These are phyloP conservation scores for Zygnema circumcarinatum DNA, from an alignment of 139 green algal genomes.

Conservation along the genomic window DNA sequence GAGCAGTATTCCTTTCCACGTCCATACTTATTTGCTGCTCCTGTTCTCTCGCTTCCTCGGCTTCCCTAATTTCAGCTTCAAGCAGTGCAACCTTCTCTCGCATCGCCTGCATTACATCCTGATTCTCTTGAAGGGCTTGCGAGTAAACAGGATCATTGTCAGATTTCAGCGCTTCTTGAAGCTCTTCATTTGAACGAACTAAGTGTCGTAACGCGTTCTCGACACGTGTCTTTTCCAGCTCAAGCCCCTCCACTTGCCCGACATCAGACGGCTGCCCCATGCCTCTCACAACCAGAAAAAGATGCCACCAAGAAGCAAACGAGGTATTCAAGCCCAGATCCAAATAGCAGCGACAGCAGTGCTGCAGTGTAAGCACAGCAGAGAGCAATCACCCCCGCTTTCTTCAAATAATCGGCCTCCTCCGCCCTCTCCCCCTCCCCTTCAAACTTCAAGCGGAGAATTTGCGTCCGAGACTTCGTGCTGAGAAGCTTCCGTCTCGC, in stretches of 20 bases:
- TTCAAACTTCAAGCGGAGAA: too few species aligned
- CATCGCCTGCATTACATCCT: constrained; percentile 23
- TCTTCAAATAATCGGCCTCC: too few species aligned
- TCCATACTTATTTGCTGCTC: neutral
- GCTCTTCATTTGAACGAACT: constrained; percentile 39
- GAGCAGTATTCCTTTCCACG: neutral
- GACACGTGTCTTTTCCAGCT: constrained; percentile 10
- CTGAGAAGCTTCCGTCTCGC: too few species aligned
- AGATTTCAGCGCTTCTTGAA: constrained; percentile 15
- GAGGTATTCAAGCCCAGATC: too few species aligned
- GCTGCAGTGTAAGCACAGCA: too few species aligned
- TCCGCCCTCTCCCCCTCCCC: too few species aligned
- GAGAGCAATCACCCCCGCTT: too few species aligned
- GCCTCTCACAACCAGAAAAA: too few species aligned
- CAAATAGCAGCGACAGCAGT: too few species aligned
- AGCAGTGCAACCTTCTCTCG: constrained; percentile 35
- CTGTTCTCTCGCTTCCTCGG: neutral
- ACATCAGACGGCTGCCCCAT: neutral
- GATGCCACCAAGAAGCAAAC: too few species aligned
- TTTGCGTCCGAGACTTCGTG: too few species aligned
- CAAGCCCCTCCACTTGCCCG: neutral
- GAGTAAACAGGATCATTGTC: constrained; percentile 23
- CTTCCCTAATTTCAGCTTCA: constrained; percentile 31
- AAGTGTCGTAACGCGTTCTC: constrained; percentile 31
- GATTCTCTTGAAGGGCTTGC: constrained; percentile 4